phyloP scores from a whole-genome alignment of 768 basidiomycete species.

The Calocybe indica region DNA sequence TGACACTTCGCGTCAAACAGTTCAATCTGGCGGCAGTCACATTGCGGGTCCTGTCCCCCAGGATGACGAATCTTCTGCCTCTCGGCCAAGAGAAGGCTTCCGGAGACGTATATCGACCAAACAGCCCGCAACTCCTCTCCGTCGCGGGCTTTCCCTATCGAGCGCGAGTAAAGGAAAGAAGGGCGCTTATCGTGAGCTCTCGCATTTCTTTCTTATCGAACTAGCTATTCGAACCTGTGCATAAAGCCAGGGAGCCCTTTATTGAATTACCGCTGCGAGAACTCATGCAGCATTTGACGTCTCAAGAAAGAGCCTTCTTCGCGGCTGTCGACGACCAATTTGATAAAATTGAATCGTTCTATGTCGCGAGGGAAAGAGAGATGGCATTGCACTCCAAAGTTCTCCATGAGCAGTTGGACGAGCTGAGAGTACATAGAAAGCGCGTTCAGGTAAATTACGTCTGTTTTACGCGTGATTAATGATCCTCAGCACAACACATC shows the following conservation, averaged over 20 bases:
- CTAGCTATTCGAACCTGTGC: not conserved
- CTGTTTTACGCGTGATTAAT: not conserved
- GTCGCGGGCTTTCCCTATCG: not conserved
- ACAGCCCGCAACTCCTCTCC: too few relatives aligned
- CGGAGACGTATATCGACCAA: too few relatives aligned
- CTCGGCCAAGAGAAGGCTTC: too few relatives aligned
- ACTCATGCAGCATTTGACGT: constrained; percentile 50
- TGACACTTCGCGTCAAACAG: too few relatives aligned
- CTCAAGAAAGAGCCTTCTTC: constrained; percentile 69
- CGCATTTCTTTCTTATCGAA: not conserved
- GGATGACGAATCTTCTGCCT: too few relatives aligned
- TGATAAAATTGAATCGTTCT: constrained; percentile 84
- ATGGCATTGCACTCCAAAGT: constrained; percentile 40
- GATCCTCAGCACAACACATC: not conserved
- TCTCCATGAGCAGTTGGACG: constrained; percentile 66
- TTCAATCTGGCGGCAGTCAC: too few relatives aligned
- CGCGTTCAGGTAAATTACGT: constrained; percentile 43
- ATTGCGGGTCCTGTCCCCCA: too few relatives aligned
- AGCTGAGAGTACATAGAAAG: constrained; percentile 65
- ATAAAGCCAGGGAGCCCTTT: constrained; percentile 13
- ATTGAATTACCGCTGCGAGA: constrained; percentile 33
- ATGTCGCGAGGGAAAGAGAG: constrained; percentile 60
- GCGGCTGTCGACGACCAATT: constrained; percentile 71
- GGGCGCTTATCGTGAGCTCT: not conserved
- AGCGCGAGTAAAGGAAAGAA: too few relatives aligned